Percentiles rank a stretch among this genome's conserved stretches.
Conservation (phyloP, 2,329 filamentous ascomycete genomes). For the Escovopsis sp. region DNA sequence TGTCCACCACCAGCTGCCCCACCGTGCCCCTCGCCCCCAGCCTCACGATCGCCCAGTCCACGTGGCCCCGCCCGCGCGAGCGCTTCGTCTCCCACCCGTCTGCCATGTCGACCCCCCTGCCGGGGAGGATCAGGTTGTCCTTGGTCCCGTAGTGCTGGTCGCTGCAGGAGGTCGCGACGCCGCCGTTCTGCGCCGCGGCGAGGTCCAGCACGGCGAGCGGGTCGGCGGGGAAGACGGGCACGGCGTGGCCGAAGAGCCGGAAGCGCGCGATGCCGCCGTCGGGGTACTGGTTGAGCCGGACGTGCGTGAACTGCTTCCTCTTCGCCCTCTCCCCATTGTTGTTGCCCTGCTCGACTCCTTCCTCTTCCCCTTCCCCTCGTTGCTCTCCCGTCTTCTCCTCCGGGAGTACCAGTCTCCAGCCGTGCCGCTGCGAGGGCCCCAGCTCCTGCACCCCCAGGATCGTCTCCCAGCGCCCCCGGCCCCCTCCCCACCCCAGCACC, state of each 20-base stretch:
- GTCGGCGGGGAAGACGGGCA: conserved; percentile 60
- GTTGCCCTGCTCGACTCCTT: no score
- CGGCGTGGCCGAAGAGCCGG: conserved; percentile 58
- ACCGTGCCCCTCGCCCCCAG: conserved; percentile 52
- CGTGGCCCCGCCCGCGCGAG: conserved; percentile 53
- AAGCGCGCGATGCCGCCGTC: conserved; percentile 75
- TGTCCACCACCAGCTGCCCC: conserved; percentile 58
- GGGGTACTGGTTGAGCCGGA: conserved; percentile 70
- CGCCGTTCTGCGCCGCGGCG: conserved; percentile 64
- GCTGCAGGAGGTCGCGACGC: conserved; percentile 57
- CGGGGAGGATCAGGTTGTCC: conserved; percentile 65
- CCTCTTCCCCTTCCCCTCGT: conserved; percentile 19
- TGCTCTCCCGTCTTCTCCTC: no score
- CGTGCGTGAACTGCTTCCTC: conserved; percentile 56
- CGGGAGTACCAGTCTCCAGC: conserved; percentile 47
- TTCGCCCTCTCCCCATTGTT: no score
- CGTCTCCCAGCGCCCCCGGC: conserved; percentile 51
- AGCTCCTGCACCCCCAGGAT: conserved; percentile 56
- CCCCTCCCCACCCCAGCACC: conserved; percentile 45
- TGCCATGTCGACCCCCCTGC: conserved; percentile 69
- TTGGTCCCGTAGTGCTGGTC: conserved; percentile 77
- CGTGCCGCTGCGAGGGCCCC: conserved; percentile 58
- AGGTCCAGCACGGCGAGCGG: conserved; percentile 54
- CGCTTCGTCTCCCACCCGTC: conserved; percentile 79
- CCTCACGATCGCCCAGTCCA: conserved; percentile 68